Base-by-base conservation (phyloP, 2,329 filamentous ascomycete species). In the Ceratocystis eucalypticola region DNA sequence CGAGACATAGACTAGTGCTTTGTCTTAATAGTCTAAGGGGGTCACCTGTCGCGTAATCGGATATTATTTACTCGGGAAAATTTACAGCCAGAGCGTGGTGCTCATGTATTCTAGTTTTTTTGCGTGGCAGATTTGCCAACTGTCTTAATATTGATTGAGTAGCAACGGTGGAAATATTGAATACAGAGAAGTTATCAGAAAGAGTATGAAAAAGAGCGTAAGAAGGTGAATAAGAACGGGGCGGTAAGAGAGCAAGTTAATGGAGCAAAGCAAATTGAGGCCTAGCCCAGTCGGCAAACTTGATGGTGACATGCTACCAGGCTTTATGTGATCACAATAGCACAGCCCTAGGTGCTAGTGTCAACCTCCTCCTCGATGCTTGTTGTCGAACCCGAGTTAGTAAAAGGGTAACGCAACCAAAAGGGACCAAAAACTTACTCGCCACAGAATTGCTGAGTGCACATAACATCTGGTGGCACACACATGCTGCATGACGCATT, bases 401-500 rank as follows among this genome's bases (percentile, higher is more conserved):
- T 55, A 25, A 25, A 25, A 25, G 7, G 48, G 48, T 25, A 55
- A 55, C 12, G n/a, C 20, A 55, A 2, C 7, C 7, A 28, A 37
- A 22, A 62, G 22, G 17, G 61, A 48, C 22, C 22, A 48, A 5
- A 28, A n/a, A 62, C 61, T 46, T n/a, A 46, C 37, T 62, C 61
- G n/a, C 41, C 61, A 37, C 61, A 62, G 22, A 62, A 5, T 30
- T 62, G 41, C 37, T 62, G 61, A 17, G 61, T 62, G 45, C 61
- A 62, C 33, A 46, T 17, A 4, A n/a, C 20, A 46, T 33, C 8
- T n/a, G 64, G 66, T 12, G 66, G 63, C 25, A 67, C 30, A 37
- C 66, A 67, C 50, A 61, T 50, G 66, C 63, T 64, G 62, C 66
- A 67, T 12, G 41, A 64, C 30, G 63, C 15, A 44, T 62, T 62